A percentile compares a stretch with the other conserved stretches of the same genome.
These are phyloP conservation scores for Cutaneotrichosporon mucoides DNA, from an alignment of 1,284 basidiomycete species.

Conservation along the genomic window DNA sequence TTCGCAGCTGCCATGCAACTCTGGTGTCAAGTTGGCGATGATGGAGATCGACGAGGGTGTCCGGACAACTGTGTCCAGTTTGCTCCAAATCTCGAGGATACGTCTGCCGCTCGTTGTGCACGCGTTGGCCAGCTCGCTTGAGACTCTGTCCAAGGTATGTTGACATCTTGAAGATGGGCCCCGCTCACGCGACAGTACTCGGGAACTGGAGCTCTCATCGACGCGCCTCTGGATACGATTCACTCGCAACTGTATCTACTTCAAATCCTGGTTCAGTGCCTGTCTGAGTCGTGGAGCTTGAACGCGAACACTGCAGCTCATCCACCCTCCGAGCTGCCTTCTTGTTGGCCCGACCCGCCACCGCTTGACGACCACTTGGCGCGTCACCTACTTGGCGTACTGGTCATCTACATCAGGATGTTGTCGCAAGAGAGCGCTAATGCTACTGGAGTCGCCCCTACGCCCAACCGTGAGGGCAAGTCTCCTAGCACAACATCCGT, in stretches of 20 bases:
- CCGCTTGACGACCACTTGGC: conserved; percentile 81
- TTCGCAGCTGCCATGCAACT: conserved; percentile 74
- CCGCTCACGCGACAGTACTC: conserved; percentile 45
- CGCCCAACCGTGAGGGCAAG: conserved; percentile 25
- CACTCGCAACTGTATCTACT: conserved; percentile 87
- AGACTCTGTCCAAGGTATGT: conserved; percentile 67
- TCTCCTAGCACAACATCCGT: conserved; percentile 22
- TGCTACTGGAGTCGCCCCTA: conserved; percentile 15
- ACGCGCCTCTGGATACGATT: conserved; percentile 65
- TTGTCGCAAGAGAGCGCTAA: conserved; percentile 50
- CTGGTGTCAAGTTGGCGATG: conserved; percentile 65
- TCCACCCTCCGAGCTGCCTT: conserved; percentile 27
- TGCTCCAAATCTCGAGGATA: conserved; percentile 71
- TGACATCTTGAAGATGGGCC: conserved; percentile 30
- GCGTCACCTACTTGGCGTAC: conserved; percentile 73
- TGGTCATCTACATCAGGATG: conserved; percentile 75
- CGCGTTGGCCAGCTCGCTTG: conserved; percentile 69
- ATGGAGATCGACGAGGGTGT: conserved; percentile 70
- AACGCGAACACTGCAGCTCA: conserved; percentile 22
- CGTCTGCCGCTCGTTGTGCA: conserved; percentile 72
- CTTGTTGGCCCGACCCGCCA: conserved; percentile 63
- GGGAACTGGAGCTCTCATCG: conserved; percentile 30
- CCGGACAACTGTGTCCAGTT: conserved; percentile 66
- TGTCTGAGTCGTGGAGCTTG: conserved; percentile 70
- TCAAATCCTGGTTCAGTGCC: conserved; percentile 69